Conservation (phyloP, 345 rosid genomes). For the Salix purpurea region DNA sequence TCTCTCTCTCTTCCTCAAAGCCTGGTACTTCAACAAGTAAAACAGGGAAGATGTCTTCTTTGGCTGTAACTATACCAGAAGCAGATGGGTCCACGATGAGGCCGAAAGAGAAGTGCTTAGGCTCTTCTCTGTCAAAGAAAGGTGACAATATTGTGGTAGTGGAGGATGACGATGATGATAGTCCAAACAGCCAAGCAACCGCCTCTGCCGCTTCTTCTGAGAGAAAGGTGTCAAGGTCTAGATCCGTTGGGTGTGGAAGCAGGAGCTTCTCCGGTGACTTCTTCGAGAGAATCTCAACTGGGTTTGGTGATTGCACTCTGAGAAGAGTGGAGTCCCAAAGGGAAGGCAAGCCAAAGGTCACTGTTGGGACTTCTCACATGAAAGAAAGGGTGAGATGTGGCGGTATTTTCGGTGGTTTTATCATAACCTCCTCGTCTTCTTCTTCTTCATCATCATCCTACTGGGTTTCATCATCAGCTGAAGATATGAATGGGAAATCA, state of each 20-base stretch:
- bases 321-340: constrained; percentile 95
- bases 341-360: constrained; percentile 52
- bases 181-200: constrained; percentile 46
- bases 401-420: constrained; percentile 93
- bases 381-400: constrained; percentile 86
- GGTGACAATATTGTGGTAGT: constrained; percentile 29
- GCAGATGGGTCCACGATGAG: constrained; percentile 19
- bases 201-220: constrained; percentile 58
- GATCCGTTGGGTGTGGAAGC: constrained; percentile 99
- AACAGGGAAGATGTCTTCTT: constrained; percentile 27
- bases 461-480: constrained; percentile 60
- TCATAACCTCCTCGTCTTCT: constrained; percentile 64
- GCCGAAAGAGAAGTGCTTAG: constrained; percentile 35
- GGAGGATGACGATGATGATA: constrained; percentile 51
- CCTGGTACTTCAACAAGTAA: constrained; percentile 25
- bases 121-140: constrained; percentile 45
- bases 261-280: constrained; percentile 96
- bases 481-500: constrained; percentile 43
- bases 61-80: neutral
- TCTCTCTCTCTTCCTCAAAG: constrained; percentile 51
- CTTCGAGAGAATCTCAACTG: constrained; percentile 92
- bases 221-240: constrained; percentile 94
- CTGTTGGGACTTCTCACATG: constrained; percentile 21
- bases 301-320: constrained; percentile 93
- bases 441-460: constrained; percentile 68